Percentiles rank a stretch among this genome's conserved stretches.
Conservation (phyloP, 1,284 basidiomycete species). For the Phaffia rhodozyma region DNA sequence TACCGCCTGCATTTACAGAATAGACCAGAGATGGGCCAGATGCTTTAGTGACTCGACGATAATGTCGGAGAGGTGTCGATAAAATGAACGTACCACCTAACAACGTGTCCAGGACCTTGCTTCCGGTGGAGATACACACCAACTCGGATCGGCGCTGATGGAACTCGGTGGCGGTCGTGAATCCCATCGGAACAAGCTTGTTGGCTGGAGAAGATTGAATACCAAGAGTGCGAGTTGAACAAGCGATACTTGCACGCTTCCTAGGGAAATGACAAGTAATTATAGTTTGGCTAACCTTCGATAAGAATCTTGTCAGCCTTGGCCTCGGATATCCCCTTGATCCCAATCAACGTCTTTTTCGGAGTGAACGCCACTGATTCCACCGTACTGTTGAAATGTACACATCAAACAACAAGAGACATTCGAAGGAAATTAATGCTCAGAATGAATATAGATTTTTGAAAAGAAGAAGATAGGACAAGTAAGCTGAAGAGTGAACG, state of each 20-base stretch:
- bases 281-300: constrained; percentile 51
- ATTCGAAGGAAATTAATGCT: background rate
- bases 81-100: constrained; percentile 58
- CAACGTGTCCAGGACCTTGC: constrained; percentile 88
- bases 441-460: background rate
- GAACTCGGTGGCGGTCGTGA: constrained; percentile 95
- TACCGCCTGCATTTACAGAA: constrained; percentile 51
- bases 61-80: background rate
- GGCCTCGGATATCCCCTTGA: constrained; percentile 95
- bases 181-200: constrained; percentile 94
- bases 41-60: no score
- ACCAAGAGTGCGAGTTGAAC: background rate
- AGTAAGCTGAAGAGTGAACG: background rate
- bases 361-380: constrained; percentile 96
- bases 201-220: constrained; percentile 48
- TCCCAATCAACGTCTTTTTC: constrained; percentile 78
- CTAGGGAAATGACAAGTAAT: no score
- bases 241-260: background rate
- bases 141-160: constrained; percentile 92
- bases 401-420: background rate
- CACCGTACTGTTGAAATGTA: constrained; percentile 52
- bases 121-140: constrained; percentile 93
- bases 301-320: constrained; percentile 94
- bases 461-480: background rate
- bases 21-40: constrained; percentile 2